Base-by-base conservation (phyloP, 1,284 basidiomycete species). In the Lentinus polychrous region DNA sequence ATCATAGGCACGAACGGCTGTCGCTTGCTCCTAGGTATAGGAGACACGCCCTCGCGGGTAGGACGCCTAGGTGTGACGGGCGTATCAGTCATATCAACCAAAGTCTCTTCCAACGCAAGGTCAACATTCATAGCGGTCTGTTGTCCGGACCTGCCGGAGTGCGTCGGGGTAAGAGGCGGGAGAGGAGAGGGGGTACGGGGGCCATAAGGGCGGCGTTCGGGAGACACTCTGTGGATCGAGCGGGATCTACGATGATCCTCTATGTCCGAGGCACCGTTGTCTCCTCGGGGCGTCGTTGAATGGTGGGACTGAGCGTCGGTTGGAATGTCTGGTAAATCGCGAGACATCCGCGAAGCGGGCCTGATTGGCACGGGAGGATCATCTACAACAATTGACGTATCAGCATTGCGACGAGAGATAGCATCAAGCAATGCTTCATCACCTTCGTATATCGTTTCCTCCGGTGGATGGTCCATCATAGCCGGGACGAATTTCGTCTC, bases 401-500 rank as follows among this genome's bases (percentile, higher is more conserved):
- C 49, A 34, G 23, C 24, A 43, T 23, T 1, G 14, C 15, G 4
- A 31, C n/a, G 10, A 35, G 6, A 22, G 20, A 36, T 33, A 45
- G 12, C 35, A n/a, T 22, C 17, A 40, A 23, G 39, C 14, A 18
- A 17, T 23, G 22, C 10, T 17, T 37, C 50, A 62, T 35, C 56
- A 82, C 86, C 83, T 77, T 88, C 86, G 55, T 84, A 87, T 51
- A 87, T 86, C 1, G 80, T 84, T 33, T 77, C 77, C 55, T 83
- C 80, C 10, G 74, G 58, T 3, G 75, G 71, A 15, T 61, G 61
- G n/a, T 79, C 76, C 53, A 74, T 57, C 7, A 66, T 56, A 48
- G 73, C 41, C 43, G 58, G 53, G 7, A 66, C 57, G 32, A 70
- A 52, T 43, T 70, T 69, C 41, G 74, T 72, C 14, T 70, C 72